These are phyloP conservation scores for Aspergillus quadricinctus DNA, from an alignment of 2,329 filamentous ascomycete genomes.

Conservation along the genomic window DNA sequence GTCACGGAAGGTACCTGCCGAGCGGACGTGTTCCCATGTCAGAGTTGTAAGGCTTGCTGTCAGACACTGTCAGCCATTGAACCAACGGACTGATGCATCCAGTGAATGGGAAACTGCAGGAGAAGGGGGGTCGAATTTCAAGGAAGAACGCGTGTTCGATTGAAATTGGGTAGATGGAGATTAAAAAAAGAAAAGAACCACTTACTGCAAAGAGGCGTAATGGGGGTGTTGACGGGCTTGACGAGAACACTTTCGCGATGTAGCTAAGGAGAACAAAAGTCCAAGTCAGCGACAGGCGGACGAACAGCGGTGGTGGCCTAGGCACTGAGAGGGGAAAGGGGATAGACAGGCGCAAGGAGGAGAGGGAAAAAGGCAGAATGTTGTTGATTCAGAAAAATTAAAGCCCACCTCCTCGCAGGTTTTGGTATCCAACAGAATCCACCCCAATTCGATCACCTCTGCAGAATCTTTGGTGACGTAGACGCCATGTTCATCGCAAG, in stretches of 20 bases:
- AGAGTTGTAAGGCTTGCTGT: slow-evolving; percentile 92
- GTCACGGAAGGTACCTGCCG: slow-evolving; percentile 94
- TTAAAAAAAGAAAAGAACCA: slow-evolving; percentile 24
- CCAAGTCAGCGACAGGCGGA: slow-evolving; percentile 21
- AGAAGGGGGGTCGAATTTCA: slow-evolving; percentile 1
- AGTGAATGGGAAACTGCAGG: background rate
- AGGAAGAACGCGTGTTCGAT: slow-evolving; percentile 8
- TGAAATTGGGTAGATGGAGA: slow-evolving; percentile 6
- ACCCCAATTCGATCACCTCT: slow-evolving; percentile 97
- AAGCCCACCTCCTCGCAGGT: slow-evolving; percentile 79
- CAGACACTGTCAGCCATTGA: slow-evolving; percentile 26
- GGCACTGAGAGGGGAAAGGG: slow-evolving; percentile 1
- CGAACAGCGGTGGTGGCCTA: slow-evolving; percentile 5
- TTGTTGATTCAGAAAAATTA: slow-evolving; percentile 5
- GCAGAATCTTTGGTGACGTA: slow-evolving; percentile 99
- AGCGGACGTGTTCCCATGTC: slow-evolving; percentile 98
- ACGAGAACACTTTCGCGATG: slow-evolving; percentile 94
- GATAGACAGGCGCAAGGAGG: slow-evolving; percentile 1
- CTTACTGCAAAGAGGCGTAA: slow-evolving; percentile 98
- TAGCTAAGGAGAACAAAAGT: slow-evolving; percentile 53
- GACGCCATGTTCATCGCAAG: slow-evolving; percentile 97
- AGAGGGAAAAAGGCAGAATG: background rate
- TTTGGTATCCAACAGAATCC: slow-evolving; percentile 92
- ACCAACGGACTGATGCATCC: slow-evolving; percentile 18
- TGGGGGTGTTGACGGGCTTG: slow-evolving; percentile 97